Percentiles rank a stretch among this genome's conserved stretches.
These are phyloP conservation scores for Backusella psychrophila DNA, from an alignment of 192 early-diverging fungal species.

Conservation along the genomic window DNA sequence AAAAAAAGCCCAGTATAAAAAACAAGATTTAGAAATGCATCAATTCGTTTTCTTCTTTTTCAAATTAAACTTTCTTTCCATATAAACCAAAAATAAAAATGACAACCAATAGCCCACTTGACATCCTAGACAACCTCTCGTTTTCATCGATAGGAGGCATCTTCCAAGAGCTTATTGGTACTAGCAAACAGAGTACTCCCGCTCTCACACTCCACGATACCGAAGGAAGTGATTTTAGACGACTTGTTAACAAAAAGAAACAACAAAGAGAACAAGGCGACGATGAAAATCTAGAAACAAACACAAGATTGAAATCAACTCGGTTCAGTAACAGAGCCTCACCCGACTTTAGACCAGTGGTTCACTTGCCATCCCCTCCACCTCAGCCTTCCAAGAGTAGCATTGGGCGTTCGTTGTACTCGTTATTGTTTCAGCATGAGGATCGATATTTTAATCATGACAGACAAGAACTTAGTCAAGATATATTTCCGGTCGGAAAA, in stretches of 20 bases:
- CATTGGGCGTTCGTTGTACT: not conserved
- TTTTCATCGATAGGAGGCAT: not conserved
- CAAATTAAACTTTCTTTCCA: not conserved
- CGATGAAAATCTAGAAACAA: not conserved
- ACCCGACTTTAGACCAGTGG: constrained; percentile 6
- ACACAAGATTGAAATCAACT: not conserved
- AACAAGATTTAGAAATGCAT: not conserved
- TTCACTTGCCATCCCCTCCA: not conserved
- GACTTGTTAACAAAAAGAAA: constrained; percentile 11
- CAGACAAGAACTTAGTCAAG: constrained; percentile 11
- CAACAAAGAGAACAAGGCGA: not conserved
- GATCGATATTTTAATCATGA: constrained; percentile 13
- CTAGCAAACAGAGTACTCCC: not conserved
- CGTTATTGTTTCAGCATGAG: not conserved
- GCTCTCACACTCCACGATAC: not conserved
- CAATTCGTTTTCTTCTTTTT: not conserved
- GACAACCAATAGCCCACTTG: not conserved
- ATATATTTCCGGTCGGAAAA: constrained; percentile 19
- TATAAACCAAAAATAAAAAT: not conserved
- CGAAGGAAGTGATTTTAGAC: constrained; percentile 13
- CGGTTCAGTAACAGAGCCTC: constrained; percentile 1
- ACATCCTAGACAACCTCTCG: not conserved
- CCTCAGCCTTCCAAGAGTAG: not conserved
- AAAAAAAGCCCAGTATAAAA: not conserved
- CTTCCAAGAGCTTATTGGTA: constrained; percentile 3